Conservation (phyloP, 1,139 yeast genomes). For the Magnusiomyces suaveolens region DNA sequence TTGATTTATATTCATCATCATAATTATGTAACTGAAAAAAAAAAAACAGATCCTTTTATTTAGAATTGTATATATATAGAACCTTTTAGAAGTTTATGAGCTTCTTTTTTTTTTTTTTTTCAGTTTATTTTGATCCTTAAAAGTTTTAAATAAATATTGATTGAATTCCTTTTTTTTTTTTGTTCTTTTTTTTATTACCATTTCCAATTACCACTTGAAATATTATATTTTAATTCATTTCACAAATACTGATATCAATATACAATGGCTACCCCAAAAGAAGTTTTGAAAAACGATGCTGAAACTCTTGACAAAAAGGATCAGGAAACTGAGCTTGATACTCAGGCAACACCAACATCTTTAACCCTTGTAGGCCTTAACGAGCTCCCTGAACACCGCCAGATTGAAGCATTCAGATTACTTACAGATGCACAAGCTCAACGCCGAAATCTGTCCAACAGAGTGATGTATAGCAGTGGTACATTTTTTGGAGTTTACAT, state of each 20-base stretch:
- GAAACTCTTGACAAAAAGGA: not conserved
- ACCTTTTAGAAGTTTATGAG: not conserved
- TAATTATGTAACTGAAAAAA: no score
- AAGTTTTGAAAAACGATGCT: not conserved
- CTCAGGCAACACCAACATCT: not conserved
- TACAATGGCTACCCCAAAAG: not conserved
- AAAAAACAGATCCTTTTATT: no score
- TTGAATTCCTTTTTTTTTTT: not conserved
- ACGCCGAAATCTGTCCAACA: conserved; percentile 20
- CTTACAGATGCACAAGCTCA: conserved; percentile 20
- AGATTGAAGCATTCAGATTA: conserved; percentile 16
- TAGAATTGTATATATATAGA: not conserved
- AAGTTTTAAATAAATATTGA: not conserved
- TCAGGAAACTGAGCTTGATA: not conserved
- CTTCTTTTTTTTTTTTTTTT: not conserved
- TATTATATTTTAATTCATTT: not conserved
- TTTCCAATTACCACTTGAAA: no score
- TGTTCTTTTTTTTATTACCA: not conserved
- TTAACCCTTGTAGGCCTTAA: not conserved
- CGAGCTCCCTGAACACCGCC: conserved; percentile 1
- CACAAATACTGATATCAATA: not conserved
- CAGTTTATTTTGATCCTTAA: not conserved
- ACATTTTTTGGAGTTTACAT: conserved; percentile 13
- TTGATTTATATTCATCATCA: not conserved
- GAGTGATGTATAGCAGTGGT: conserved; percentile 15